Conservation (phyloP, 2,329 filamentous ascomycete genomes). For the Thelonectria blattea region DNA sequence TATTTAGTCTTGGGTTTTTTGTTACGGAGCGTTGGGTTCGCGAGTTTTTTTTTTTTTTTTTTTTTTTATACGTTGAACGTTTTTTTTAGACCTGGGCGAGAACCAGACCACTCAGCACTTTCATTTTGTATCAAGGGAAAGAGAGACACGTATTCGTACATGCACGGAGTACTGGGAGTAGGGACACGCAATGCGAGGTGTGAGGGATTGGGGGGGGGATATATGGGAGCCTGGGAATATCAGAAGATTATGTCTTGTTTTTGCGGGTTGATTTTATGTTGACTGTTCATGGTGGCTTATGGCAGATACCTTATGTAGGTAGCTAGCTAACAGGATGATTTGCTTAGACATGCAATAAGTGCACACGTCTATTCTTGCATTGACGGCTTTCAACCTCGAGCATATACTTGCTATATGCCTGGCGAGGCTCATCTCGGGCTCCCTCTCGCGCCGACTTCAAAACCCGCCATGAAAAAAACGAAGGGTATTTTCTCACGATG, state of each 20-base stretch:
- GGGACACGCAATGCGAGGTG: too few species aligned
- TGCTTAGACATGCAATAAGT: too few species aligned
- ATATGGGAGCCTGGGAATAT: neutral
- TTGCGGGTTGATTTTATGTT: neutral
- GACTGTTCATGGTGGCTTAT: too few species aligned
- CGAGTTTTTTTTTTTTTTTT: neutral
- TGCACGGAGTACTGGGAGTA: neutral
- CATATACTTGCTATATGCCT: too few species aligned
- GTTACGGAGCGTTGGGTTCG: conserved; percentile 12
- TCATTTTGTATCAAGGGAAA: conserved; percentile 21
- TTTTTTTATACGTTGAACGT: conserved; percentile 13
- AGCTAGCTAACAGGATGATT: too few species aligned
- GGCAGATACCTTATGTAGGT: too few species aligned
- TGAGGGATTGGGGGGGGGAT: neutral
- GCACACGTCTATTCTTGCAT: too few species aligned
- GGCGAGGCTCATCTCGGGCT: neutral
- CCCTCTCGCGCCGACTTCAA: neutral
- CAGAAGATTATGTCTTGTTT: neutral
- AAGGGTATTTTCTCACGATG: conserved; percentile 7
- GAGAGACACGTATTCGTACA: conserved; percentile 1
- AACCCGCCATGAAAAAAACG: neutral
- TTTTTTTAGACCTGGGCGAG: conserved; percentile 25
- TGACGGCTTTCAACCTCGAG: too few species aligned
- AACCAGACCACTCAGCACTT: conserved; percentile 23
- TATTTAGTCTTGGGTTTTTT: conserved; percentile 8